Base-by-base conservation (phyloP, 371 early-diverging fungal species). In the Mortierella sp. region DNA sequence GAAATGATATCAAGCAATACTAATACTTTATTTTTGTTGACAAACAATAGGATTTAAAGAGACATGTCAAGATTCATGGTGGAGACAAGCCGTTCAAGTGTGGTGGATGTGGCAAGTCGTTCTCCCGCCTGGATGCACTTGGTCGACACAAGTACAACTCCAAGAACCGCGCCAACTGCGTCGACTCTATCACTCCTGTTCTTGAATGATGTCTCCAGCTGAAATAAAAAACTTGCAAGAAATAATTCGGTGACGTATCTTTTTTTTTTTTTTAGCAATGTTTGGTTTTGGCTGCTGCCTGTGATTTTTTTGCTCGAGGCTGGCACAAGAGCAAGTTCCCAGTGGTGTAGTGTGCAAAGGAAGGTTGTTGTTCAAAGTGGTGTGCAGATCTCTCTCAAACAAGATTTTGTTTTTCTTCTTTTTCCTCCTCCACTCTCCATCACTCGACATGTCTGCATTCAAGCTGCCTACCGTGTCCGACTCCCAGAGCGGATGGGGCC, bases 31-130 rank as follows among this genome's bases (percentile, higher is more conserved):
- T 24, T 6, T 38, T 32, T 41, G 38, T 29, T 38, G 12, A 4
- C 35, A 21, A 35, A 14, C 2, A 38, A 38, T 38, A 65, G 65
- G 97, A 97, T 83, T 86, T 97, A 58, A 97, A 97, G 76, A 89
- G 97, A 18, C 97, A 97, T 79, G 91, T 93, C 75, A 95, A 96
- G 84, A 96, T 96, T 51, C 97, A 97, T 80, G 93, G 92, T n/a
- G 96, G 96, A 16, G 90, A 93, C 51, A 97, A 96, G 79, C 96
- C 96, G 10, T 96, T 96, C 88, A 91, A 91, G 75, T 97, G 97
- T 80, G 87, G 88, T 38, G 94, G 95, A 27, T 97, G 97, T 81
- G 93, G 95, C 65, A 97, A 96, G 87, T 93, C 91, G n/a, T 96
- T 96, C 83, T 92, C 89, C 4, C 82, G 90, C 24, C 76, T 88